Evolutionary conservation across 345 rosid species (phyloP).

Genomic region (Combretum micranthum): DNA sequence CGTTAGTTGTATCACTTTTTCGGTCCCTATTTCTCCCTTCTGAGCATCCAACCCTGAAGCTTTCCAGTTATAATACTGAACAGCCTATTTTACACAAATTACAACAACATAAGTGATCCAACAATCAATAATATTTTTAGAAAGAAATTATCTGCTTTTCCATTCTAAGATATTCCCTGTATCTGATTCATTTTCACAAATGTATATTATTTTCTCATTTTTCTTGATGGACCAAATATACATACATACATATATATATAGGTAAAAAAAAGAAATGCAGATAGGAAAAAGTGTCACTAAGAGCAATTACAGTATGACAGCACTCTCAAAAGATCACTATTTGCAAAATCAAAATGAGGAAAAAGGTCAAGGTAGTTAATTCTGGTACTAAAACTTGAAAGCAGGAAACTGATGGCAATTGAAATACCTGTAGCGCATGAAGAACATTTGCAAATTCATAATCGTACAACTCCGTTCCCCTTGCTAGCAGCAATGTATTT

Average conservation of each 20-base stretch:
- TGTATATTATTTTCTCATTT: too few relatives aligned
- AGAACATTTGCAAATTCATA: slow-evolving; percentile 46
- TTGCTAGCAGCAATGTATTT: slow-evolving; percentile 50
- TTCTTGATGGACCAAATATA: background rate
- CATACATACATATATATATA: too few relatives aligned
- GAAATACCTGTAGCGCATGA: slow-evolving; percentile 78
- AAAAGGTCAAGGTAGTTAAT: background rate
- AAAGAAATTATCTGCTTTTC: too few relatives aligned
- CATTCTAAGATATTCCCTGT: too few relatives aligned
- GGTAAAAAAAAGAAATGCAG: background rate
- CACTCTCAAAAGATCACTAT: background rate
- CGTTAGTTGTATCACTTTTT: slow-evolving; percentile 24
- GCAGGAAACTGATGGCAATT: background rate
- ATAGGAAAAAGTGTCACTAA: too few relatives aligned
- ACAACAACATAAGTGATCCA: background rate
- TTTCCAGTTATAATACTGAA: slow-evolving; percentile 62
- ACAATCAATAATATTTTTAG: too few relatives aligned
- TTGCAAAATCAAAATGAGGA: background rate
- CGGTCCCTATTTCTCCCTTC: slow-evolving; percentile 6
- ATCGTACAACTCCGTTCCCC: slow-evolving; percentile 36
- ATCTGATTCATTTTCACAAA: too few relatives aligned
- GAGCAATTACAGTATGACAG: too few relatives aligned
- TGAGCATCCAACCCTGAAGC: slow-evolving; percentile 19
- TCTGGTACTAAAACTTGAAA: background rate
- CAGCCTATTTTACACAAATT: slow-evolving; percentile 33